Evolutionary conservation across 805 yeast species (phyloP), one percentile per base, ranked within the genome.

Genomic region (Cyberlindnera sargentensis): DNA sequence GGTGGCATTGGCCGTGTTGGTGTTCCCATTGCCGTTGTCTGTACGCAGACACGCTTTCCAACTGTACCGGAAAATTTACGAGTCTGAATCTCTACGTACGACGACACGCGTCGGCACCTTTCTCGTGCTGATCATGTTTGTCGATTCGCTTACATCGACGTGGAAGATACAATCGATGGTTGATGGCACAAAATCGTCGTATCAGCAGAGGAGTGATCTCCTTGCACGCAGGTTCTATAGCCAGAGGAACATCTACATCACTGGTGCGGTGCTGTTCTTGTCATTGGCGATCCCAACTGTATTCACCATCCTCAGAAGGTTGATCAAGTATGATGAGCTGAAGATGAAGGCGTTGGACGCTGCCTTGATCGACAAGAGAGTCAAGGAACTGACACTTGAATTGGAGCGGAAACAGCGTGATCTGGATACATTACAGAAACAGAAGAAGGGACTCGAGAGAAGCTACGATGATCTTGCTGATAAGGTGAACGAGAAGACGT

Each of bases 221-320:
- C 61, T 77, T 49, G 84, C 83, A 5, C 65, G 76, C 38, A 75
- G 79, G 47, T 79, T 81, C 45, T 80, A 78, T 52, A 70, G 80
- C 34, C 85, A 80, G 58, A 68, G 86, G 56, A 80, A 80, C 50
- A 65, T 77, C 35, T 80, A 80, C 57, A 68, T 80, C 43, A 71
- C 79, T 11, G 86, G 85, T 7, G 82, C 81, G 7, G 80, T 78
- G 4, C 60, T 80, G 46, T 80, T 75, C 59, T 69, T 77, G 53
- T 67, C 64, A 45, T 49, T 79, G 39, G 76, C 81, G 8, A 78
- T 78, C 44, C 70, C 68, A 32, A 76, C 82, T 0, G 76, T 78
- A 38, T 64, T 73, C 49, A 69, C 72, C 33, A 70, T 80, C 42
- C 67, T 79, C 38, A 67, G 66, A 47, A 75, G 77, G 58, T 63